phyloP scores from a whole-genome alignment of 768 basidiomycete genomes.

The Gelatoporia subvermispora region DNA sequence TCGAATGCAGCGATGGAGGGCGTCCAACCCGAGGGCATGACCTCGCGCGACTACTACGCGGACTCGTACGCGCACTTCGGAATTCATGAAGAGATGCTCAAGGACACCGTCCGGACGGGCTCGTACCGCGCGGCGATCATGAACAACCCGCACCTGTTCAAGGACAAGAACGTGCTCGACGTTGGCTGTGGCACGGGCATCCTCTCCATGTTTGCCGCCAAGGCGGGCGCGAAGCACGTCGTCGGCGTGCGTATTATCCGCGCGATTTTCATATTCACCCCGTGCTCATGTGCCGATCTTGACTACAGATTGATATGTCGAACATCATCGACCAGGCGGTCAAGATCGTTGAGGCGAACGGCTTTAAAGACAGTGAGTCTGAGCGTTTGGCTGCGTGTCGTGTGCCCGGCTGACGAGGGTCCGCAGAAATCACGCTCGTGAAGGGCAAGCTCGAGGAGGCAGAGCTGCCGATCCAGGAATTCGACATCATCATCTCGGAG shows the following conservation, averaged over 20 bases:
- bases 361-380: constrained; percentile 86
- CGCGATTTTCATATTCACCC: background rate
- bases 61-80: constrained; percentile 96
- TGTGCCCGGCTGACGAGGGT: background rate
- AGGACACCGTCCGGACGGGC: constrained; percentile 91
- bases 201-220: constrained; percentile 96
- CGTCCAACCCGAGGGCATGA: constrained; percentile 40
- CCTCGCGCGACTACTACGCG: constrained; percentile 89
- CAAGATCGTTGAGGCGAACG: constrained; percentile 95
- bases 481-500: constrained; percentile 98
- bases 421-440: constrained; percentile 83
- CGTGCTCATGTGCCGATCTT: background rate
- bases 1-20: constrained; percentile 23
- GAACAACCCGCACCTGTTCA: constrained; percentile 93
- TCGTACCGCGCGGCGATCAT: constrained; percentile 94
- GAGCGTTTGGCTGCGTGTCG: background rate
- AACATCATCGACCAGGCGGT: constrained; percentile 99
- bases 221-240: constrained; percentile 90
- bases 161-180: constrained; percentile 94
- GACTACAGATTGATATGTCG: constrained; percentile 91
- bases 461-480: constrained; percentile 82
- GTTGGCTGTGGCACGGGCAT: constrained; percentile 99
- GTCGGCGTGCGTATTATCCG: constrained; percentile 71
- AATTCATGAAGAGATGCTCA: constrained; percentile 99
- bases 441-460: constrained; percentile 98